A percentile compares a stretch with the other conserved stretches of the same genome.
phyloP scores from a whole-genome alignment of 108 stramenopile species.

The Stephanodiscus minutulus region DNA sequence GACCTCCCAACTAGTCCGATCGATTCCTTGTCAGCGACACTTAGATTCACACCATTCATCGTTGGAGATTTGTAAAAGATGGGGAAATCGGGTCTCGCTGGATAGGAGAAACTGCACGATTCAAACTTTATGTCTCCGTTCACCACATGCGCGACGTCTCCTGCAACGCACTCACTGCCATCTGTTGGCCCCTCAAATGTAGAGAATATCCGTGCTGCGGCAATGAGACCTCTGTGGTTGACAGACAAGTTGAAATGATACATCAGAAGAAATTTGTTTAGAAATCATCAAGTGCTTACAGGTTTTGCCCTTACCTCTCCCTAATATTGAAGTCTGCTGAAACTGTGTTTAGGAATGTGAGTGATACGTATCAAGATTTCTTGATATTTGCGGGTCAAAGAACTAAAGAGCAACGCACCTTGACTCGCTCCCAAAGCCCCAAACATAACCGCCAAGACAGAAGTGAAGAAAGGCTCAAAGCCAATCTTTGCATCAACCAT shows the following conservation, averaged over 20 bases:
- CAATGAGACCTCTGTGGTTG: slow-evolving; percentile 18
- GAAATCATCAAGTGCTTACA: background rate
- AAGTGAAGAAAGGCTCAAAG: slow-evolving; percentile 46
- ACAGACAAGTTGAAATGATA: background rate
- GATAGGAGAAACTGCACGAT: slow-evolving; percentile 27
- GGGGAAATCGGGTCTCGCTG: slow-evolving; percentile 17
- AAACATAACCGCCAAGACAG: slow-evolving; percentile 54
- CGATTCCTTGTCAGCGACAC: slow-evolving; percentile 20
- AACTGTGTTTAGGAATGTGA: slow-evolving; percentile 13
- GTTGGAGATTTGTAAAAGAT: slow-evolving; percentile 20
- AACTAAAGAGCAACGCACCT: background rate
- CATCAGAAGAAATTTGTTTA: background rate
- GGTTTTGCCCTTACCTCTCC: slow-evolving; percentile 13
- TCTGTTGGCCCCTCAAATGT: slow-evolving; percentile 46
- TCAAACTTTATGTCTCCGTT: slow-evolving; percentile 40
- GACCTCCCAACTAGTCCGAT: slow-evolving; percentile 20
- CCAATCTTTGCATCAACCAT: slow-evolving; percentile 25
- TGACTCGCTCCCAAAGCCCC: slow-evolving; percentile 55
- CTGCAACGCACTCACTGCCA: slow-evolving; percentile 28
- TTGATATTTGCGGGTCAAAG: background rate
- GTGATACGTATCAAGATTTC: background rate
- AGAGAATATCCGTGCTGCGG: slow-evolving; percentile 43
- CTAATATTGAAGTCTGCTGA: slow-evolving; percentile 46
- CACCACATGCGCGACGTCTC: slow-evolving; percentile 17
- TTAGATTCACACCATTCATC: slow-evolving; percentile 23